Percentiles rank a stretch among this genome's conserved stretches.
Evolutionary conservation across 345 rosid genomes (phyloP).

Genomic region (Lumnitzera racemosa): DNA sequence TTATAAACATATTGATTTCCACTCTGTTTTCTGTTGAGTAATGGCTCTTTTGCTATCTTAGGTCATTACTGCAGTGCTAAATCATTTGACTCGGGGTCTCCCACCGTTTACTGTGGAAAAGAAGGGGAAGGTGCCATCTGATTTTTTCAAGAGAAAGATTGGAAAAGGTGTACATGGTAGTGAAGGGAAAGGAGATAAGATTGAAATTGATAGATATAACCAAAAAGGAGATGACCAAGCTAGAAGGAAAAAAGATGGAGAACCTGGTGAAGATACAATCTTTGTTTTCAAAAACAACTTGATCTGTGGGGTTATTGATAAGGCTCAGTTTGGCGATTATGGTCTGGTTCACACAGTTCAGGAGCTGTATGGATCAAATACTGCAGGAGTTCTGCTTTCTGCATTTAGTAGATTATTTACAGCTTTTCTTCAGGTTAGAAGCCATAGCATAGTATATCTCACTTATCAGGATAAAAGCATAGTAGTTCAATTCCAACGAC

Average conservation of each 20-base stretch:
- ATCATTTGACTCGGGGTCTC: conserved; percentile 61
- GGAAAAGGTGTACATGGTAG: conserved; percentile 18
- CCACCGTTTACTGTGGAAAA: conserved; percentile 82
- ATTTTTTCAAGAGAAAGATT: conserved; percentile 55
- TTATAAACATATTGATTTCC: neutral
- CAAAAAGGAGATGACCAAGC: conserved; percentile 6
- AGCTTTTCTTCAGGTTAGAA: conserved; percentile 73
- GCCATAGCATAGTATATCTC: conserved; percentile 2
- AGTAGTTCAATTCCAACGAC: no score
- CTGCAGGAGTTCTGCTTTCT: conserved; percentile 86
- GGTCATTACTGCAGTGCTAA: conserved; percentile 64
- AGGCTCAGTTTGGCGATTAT: conserved; percentile 95
- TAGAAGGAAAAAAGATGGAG: conserved; percentile 10
- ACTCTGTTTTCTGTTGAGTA: neutral
- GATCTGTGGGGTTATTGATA: conserved; percentile 90
- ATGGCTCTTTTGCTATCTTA: conserved; percentile 19
- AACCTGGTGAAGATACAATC: conserved; percentile 64
- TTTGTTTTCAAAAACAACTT: conserved; percentile 56
- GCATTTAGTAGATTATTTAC: conserved; percentile 86
- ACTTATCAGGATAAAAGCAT: neutral
- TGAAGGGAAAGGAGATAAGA: neutral
- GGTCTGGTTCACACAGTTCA: conserved; percentile 95
- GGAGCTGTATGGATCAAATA: conserved; percentile 81
- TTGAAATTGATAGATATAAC: conserved; percentile 5
- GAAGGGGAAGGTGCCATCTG: conserved; percentile 61